A percentile compares a stretch with the other conserved stretches of the same genome.
Conservation (phyloP, 2,329 filamentous ascomycete genomes). For the Xylariaceae sp. region DNA sequence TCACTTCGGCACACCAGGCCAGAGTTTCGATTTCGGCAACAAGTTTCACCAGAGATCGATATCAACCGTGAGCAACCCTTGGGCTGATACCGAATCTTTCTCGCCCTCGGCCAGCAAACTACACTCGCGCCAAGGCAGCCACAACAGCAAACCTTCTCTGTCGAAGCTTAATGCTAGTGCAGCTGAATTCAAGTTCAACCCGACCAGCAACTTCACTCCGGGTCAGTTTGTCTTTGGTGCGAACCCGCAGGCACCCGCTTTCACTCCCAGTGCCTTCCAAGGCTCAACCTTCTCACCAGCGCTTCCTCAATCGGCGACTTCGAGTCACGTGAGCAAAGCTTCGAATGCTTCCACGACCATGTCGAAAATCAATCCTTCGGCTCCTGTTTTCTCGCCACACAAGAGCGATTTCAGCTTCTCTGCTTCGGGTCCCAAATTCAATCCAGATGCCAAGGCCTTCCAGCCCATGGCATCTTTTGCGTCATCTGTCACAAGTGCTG, state of each 20-base stretch:
- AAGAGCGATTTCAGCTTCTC: constrained; percentile 57
- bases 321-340: constrained; percentile 43
- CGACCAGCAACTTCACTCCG: constrained; percentile 49
- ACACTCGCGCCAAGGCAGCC: constrained; percentile 47
- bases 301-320: constrained; percentile 34
- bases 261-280: constrained; percentile 51
- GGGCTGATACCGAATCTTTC: constrained; percentile 48
- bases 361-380: constrained; percentile 63
- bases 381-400: constrained; percentile 69
- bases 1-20: constrained; percentile 64
- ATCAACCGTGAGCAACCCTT: constrained; percentile 61
- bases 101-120: constrained; percentile 38
- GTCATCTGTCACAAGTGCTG: constrained; percentile 46
- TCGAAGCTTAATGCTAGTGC: constrained; percentile 87
- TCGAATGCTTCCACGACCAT: constrained; percentile 36
- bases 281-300: constrained; percentile 36
- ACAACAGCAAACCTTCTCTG: constrained; percentile 66
- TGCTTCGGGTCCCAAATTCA: constrained; percentile 64
- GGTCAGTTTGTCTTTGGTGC: constrained; percentile 50
- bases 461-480: constrained; percentile 57
- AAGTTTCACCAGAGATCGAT: constrained; percentile 53
- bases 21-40: constrained; percentile 46
- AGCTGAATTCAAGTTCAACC: constrained; percentile 81
- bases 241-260: constrained; percentile 31
- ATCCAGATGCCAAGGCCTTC: constrained; percentile 74